Evolutionary conservation across 202 grass and related monocot species (phyloP), one percentile per base, ranked within the genome.

Genomic region (Saccharum hybrid): DNA sequence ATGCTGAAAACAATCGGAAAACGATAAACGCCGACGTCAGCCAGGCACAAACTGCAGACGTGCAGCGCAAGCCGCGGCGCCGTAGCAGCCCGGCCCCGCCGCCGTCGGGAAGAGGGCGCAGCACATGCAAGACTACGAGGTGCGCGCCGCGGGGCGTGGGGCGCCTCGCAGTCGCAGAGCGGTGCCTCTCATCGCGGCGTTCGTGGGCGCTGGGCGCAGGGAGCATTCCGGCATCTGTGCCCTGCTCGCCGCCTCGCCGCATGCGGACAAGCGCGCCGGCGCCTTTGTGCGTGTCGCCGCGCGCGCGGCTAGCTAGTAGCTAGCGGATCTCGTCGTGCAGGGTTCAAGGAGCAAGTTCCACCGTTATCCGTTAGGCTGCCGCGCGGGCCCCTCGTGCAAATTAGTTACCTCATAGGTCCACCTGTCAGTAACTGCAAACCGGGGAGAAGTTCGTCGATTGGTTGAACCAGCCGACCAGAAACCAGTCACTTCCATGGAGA

Each of bases 201-300:
- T 71, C 74, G 43, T 13, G 16, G 69, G 11, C 14, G 37, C 2
- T 2, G 36, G 38, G 7, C 45, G 45, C 45, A 48, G 45, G 30
- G 13, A 1, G 33, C 49, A 7, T 45, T 45, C 42, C 36, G 66
- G 87, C 76, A 89, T 82, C 83, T 42, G 16, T 7, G 40, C 63
- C 56, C 3, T 10, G 76, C 81, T 84, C 76, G 51, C 63, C 37
- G 66, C 54, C 81, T 84, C 76, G 51, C 63, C 37, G 66, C 54
- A 22, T 66, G 46, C 61, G 76, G 81, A 81, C 81, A 81, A 77
- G 71, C 23, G 16, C 71, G 76, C 66, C 51, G 71, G 68, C 81
- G 65, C 4, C 64, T 81, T 82, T 82, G 56, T 33, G 66, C 59
- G 26, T 67, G 85, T 82, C 70, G 83, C 57, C 33, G 36, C 13